phyloP scores from a whole-genome alignment of 164 flowering plant genomes.

The Vitis amurensis region DNA sequence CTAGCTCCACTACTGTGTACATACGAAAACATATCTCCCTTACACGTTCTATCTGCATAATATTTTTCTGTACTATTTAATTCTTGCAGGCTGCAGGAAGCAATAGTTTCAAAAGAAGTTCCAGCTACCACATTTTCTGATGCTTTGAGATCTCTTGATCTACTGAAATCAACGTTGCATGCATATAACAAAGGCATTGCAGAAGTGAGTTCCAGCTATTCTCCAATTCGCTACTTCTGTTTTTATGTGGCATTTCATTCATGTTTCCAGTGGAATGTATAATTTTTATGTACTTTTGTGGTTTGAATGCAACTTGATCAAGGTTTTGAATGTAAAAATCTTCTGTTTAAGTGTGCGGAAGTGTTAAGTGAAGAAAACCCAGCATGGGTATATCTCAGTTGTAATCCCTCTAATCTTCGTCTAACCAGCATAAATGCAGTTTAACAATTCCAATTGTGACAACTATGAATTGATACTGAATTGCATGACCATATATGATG shows the following conservation, averaged over 20 bases:
- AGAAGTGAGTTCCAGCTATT: constrained; percentile 42
- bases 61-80: constrained; percentile 1
- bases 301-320: neutral
- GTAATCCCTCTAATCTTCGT: neutral
- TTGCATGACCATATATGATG: neutral
- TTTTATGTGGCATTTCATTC: neutral
- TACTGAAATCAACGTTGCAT: constrained; percentile 54
- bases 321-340: neutral
- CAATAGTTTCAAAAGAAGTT: constrained; percentile 31
- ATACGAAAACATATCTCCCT: neutral
- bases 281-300: neutral
- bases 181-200: constrained; percentile 71
- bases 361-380: neutral
- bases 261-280: neutral
- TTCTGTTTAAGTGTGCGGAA: neutral
- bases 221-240: neutral
- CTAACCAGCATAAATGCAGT: constrained; percentile 1
- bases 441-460: neutral
- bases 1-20: neutral
- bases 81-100: constrained; percentile 53
- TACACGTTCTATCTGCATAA: neutral
- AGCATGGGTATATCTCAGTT: neutral
- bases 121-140: constrained; percentile 29
- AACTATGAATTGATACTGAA: neutral
- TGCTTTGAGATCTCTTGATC: constrained; percentile 45